These are phyloP conservation scores for Monilinia vaccinii-corymbosi DNA, from an alignment of 2,329 filamentous ascomycete genomes.

Conservation along the genomic window DNA sequence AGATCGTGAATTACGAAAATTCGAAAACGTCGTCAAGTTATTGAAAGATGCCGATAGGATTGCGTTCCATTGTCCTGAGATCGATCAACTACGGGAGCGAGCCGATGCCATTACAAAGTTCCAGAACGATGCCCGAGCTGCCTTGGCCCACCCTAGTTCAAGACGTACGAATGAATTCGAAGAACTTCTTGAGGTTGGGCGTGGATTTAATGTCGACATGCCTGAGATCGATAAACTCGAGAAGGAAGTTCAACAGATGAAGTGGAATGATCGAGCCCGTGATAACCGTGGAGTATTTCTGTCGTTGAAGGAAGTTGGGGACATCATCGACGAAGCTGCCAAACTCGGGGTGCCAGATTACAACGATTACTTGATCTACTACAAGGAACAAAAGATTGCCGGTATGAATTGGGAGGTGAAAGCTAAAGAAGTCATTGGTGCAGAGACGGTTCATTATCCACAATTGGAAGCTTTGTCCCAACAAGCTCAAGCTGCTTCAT, in stretches of 20 bases:
- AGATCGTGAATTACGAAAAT: slow-evolving; percentile 74
- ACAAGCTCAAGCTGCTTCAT: slow-evolving; percentile 59
- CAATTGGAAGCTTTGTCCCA: slow-evolving; percentile 86
- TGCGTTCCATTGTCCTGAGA: slow-evolving; percentile 89
- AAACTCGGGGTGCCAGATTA: slow-evolving; percentile 70
- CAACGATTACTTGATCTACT: slow-evolving; percentile 70
- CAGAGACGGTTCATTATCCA: slow-evolving; percentile 84
- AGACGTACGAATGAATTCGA: slow-evolving; percentile 69
- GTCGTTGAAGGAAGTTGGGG: slow-evolving; percentile 67
- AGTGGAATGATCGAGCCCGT: slow-evolving; percentile 76
- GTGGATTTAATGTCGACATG: slow-evolving; percentile 83
- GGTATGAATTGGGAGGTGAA: slow-evolving; percentile 89
- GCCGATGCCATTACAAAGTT: slow-evolving; percentile 78
- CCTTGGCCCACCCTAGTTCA: slow-evolving; percentile 56
- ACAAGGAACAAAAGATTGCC: slow-evolving; percentile 64
- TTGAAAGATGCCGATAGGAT: slow-evolving; percentile 76
- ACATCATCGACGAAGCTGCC: slow-evolving; percentile 68
- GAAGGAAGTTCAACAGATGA: slow-evolving; percentile 71
- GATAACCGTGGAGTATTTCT: slow-evolving; percentile 54
- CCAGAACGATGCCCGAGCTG: slow-evolving; percentile 63
- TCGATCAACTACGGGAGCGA: slow-evolving; percentile 74
- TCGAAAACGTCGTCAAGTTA: slow-evolving; percentile 80
- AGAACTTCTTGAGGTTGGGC: slow-evolving; percentile 82
- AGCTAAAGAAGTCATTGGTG: slow-evolving; percentile 84
- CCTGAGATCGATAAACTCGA: slow-evolving; percentile 80